Conservation (phyloP, 805 yeast species). For the Ascoidea rubescens region DNA sequence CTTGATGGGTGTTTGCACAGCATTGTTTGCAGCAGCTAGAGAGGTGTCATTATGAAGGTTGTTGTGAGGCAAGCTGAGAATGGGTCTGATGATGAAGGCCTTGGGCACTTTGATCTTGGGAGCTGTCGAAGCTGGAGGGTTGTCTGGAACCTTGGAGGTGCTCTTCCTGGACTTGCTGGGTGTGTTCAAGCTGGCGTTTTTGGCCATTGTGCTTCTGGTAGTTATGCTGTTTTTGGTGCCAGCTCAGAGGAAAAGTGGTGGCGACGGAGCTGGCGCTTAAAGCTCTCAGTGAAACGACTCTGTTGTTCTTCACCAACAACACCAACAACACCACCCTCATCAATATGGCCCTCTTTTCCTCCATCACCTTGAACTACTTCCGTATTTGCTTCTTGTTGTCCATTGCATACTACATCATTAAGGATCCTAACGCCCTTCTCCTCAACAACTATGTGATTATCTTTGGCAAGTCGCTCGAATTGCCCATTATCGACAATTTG, state of each 20-base stretch:
- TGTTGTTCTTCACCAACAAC: too few relatives aligned
- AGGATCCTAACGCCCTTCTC: constrained; percentile 7
- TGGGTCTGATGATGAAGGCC: constrained; percentile 26
- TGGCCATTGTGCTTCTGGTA: background rate
- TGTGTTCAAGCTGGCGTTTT: background rate
- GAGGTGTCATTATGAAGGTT: background rate
- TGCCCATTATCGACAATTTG: constrained; percentile 8
- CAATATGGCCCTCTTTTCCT: constrained; percentile 1
- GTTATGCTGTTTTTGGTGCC: too few relatives aligned
- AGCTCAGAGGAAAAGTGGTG: too few relatives aligned
- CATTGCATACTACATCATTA: constrained; percentile 8
- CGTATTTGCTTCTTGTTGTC: constrained; percentile 7
- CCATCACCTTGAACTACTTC: constrained; percentile 7
- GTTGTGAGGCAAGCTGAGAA: background rate
- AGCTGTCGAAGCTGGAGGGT: background rate
- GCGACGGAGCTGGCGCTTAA: too few relatives aligned
- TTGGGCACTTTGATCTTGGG: constrained; percentile 28
- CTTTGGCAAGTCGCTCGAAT: constrained; percentile 8
- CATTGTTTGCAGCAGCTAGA: constrained; percentile 16
- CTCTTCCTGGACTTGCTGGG: background rate
- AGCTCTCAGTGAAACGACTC: too few relatives aligned
- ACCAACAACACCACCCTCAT: background rate
- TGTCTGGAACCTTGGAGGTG: background rate
- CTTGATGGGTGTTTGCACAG: constrained; percentile 26
- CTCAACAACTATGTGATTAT: constrained; percentile 7